These are phyloP conservation scores for Simmondsia chinensis DNA, from an alignment of 148 eudicot species.

Conservation along the genomic window DNA sequence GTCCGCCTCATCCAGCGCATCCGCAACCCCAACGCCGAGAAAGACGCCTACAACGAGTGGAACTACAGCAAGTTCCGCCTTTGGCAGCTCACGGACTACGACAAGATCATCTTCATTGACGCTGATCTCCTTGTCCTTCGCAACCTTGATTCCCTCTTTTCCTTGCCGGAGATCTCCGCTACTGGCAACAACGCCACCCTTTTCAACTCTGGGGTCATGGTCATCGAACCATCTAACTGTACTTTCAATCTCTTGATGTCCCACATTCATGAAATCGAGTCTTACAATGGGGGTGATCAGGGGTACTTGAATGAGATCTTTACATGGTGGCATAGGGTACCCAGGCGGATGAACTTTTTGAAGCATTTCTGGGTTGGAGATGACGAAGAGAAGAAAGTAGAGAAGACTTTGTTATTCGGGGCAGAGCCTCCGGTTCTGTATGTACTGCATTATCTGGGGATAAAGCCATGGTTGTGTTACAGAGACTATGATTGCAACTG, in stretches of 20 bases:
- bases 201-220: slow-evolving; percentile 96
- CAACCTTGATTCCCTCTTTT: slow-evolving; percentile 74
- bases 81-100: slow-evolving; percentile 88
- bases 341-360: slow-evolving; percentile 66
- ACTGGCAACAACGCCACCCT: slow-evolving; percentile 72
- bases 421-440: slow-evolving; percentile 71
- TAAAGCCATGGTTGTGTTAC: slow-evolving; percentile 84
- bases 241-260: slow-evolving; percentile 72
- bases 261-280: slow-evolving; percentile 57
- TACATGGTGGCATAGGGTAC: slow-evolving; percentile 93
- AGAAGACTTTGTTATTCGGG: slow-evolving; percentile 54
- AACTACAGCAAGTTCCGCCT: slow-evolving; percentile 92
- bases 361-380: slow-evolving; percentile 78
- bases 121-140: slow-evolving; percentile 65
- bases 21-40: slow-evolving; percentile 82
- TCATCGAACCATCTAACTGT: slow-evolving; percentile 82
- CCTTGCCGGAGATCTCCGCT: slow-evolving; percentile 78
- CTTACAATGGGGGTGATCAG: slow-evolving; percentile 92
- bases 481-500: slow-evolving; percentile 83
- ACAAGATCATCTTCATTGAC: slow-evolving; percentile 83
- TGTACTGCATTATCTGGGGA: slow-evolving; percentile 73
- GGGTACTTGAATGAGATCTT: slow-evolving; percentile 88
- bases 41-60: slow-evolving; percentile 89
- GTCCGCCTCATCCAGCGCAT: slow-evolving; percentile 61
- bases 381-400: slow-evolving; percentile 45